Conservation (phyloP, 805 yeast species). For the Pichia cephalocereana region DNA sequence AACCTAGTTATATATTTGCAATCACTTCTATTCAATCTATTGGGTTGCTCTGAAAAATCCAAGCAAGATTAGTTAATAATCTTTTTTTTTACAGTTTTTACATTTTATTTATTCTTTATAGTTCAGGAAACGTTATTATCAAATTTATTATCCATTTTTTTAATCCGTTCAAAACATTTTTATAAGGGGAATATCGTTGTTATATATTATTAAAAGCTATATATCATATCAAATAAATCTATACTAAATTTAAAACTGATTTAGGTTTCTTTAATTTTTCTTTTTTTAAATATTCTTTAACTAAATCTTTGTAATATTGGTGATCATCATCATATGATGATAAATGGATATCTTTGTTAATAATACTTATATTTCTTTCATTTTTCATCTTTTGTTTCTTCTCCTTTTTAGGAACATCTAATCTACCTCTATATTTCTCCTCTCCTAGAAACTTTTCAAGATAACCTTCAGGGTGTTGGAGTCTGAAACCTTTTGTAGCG, state of each 20-base stretch:
- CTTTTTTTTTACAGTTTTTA: not conserved
- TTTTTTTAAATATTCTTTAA: slow-evolving; percentile 5
- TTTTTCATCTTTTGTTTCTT: slow-evolving; percentile 23
- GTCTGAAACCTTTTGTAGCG: slow-evolving; percentile 29
- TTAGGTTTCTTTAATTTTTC: slow-evolving; percentile 12
- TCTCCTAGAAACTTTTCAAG: slow-evolving; percentile 17
- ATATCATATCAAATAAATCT: too few species aligned
- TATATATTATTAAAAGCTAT: too few species aligned
- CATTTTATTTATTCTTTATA: too few species aligned
- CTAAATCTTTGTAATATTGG: slow-evolving; percentile 13
- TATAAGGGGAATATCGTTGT: too few species aligned
- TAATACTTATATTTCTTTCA: not conserved
- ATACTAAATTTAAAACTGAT: too few species aligned
- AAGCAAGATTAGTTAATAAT: not conserved
- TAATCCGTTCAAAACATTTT: too few species aligned
- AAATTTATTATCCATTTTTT: too few species aligned
- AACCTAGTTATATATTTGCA: not conserved
- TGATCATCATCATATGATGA: not conserved
- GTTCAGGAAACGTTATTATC: too few species aligned
- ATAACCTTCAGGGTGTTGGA: slow-evolving; percentile 21
- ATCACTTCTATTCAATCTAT: not conserved
- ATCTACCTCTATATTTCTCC: slow-evolving; percentile 30
- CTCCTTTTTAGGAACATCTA: slow-evolving; percentile 17
- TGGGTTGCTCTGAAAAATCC: not conserved
- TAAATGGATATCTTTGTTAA: too few species aligned